Conservation (phyloP, 176 grass and related monocot genomes). For the Dactylis glomerata region DNA sequence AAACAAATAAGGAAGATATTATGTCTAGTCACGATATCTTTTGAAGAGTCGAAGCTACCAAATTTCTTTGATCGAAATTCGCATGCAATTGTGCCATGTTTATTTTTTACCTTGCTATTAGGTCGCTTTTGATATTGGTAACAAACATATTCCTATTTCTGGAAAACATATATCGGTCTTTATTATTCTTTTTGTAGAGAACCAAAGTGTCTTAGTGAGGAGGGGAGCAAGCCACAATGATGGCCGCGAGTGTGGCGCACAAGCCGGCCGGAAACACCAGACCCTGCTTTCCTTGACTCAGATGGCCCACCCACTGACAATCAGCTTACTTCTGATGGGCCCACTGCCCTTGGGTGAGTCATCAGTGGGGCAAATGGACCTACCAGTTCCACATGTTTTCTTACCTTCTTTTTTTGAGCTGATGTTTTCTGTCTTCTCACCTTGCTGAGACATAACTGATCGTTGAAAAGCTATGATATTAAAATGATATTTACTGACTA, state of each 20-base stretch:
- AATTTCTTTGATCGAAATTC: neutral
- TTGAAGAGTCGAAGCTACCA: neutral
- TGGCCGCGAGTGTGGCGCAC: slow-evolving; percentile 20
- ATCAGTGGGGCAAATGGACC: neutral
- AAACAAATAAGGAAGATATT: neutral
- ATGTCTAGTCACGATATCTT: neutral
- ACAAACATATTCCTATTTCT: neutral
- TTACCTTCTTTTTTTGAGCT: too few relatives aligned
- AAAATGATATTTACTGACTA: too few relatives aligned
- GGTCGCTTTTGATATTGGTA: neutral
- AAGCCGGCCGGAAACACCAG: slow-evolving; percentile 2
- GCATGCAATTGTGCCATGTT: neutral
- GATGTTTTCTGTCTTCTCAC: neutral
- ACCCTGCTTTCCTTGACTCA: neutral
- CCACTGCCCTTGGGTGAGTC: neutral
- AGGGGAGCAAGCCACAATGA: slow-evolving; percentile 20
- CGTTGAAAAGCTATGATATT: neutral
- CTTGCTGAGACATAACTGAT: neutral
- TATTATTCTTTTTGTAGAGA: neutral
- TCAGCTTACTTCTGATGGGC: neutral
- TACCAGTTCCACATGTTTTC: neutral
- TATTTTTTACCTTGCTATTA: neutral
- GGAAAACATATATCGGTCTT: neutral
- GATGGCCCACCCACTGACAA: neutral
- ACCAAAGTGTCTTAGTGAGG: neutral